Evolutionary conservation across 176 grass and related monocot genomes (phyloP).

Genomic region (Metroxylon sagu): DNA sequence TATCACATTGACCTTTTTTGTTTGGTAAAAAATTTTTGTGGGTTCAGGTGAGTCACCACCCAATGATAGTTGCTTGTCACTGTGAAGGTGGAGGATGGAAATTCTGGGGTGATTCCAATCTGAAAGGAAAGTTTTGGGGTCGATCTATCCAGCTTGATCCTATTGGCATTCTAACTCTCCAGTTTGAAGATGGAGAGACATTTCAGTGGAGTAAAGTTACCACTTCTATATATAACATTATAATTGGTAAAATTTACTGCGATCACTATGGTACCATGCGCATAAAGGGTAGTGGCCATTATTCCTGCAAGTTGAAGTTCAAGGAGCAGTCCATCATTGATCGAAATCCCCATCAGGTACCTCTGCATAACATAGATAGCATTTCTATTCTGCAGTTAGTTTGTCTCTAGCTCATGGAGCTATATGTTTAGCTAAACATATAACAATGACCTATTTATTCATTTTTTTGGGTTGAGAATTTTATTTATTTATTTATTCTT

Average conservation of each 20-base stretch:
- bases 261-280: constrained; percentile 96
- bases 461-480: too few species aligned
- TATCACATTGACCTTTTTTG: constrained; percentile 12
- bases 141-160: constrained; percentile 97
- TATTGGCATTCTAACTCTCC: constrained; percentile 76
- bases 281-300: constrained; percentile 75
- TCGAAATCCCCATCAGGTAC: constrained; percentile 83
- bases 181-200: constrained; percentile 90
- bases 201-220: constrained; percentile 99
- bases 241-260: constrained; percentile 98
- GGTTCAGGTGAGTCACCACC: constrained; percentile 88
- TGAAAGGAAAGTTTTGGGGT: constrained; percentile 96
- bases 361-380: neutral
- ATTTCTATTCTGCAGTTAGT: neutral
- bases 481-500: too few species aligned
- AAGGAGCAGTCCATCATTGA: constrained; percentile 98
- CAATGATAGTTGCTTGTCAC: constrained; percentile 91
- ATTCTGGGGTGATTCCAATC: constrained; percentile 90
- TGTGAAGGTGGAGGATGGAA: constrained; percentile 89
- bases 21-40: constrained; percentile 4
- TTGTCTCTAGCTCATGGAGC: too few species aligned
- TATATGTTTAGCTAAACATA: too few species aligned
- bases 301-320: constrained; percentile 95
- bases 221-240: constrained; percentile 98
- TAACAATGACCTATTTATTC: too few species aligned